Evolutionary conservation across 2,329 filamentous ascomycete species (phyloP), one percentile per base, ranked within the genome.

Genomic region (Phyllosticta capitalensis): DNA sequence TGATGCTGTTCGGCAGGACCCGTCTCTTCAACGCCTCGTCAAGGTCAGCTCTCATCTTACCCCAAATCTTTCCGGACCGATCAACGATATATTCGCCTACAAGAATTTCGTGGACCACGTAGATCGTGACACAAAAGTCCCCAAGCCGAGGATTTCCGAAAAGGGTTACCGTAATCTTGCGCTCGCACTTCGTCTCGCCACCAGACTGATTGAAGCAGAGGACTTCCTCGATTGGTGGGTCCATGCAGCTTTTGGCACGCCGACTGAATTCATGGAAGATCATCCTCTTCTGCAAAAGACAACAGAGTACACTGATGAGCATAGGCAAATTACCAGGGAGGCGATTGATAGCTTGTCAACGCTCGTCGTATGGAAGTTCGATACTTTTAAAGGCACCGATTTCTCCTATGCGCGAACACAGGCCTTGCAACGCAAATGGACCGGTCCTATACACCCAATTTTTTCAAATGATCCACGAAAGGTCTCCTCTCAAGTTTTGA

Each of bases 171-270:
- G 49, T 3, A 49, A n/a, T 5, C 19, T 61, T 14, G 14, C 5
- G 17, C 60, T 55, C 6, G 48, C 45, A 2, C 48, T 61, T 10
- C 55, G 45, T 19, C 48, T 61, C 2, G 60, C 60, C 21, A 55
- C 56, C 14, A n/a, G 33, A 1, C 53, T 59, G n/a, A 19, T 61
- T 19, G 30, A 52, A 9, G 48, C n/a, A 17, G 52, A 56, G 2
- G 14, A 26, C 5, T 19, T 61, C 19, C 52, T 61, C 17, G 24
- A 56, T 19, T 61, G 60, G 60, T 61, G 53, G 52, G 28, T 59
- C 3, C 56, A 61, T n/a, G 52, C 56, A 10, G 48, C 52, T 5
- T 58, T 48, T 53, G 28, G 30, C 28, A 30, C 7, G n/a, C 17
- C 33, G 22, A 26, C 24, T 26, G 14, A 19, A 51, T 20, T 30